Conservation (phyloP, 1,284 basidiomycete species). For the Cutaneotrichosporon arboriforme region DNA sequence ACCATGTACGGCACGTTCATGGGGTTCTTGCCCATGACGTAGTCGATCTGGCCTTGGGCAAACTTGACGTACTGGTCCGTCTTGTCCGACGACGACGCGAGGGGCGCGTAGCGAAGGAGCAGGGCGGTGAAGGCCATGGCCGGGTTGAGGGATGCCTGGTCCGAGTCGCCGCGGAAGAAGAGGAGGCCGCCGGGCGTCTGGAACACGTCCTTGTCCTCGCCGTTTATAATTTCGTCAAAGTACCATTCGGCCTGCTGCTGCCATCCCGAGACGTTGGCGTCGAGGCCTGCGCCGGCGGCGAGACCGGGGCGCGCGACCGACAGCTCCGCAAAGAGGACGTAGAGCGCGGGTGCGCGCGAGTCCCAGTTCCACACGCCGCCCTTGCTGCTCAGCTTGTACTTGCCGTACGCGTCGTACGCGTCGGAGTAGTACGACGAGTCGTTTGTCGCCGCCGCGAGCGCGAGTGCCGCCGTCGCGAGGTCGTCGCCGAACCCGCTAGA, state of each 20-base stretch:
- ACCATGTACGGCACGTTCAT: constrained; percentile 62
- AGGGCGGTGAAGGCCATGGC: constrained; percentile 80
- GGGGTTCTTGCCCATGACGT: constrained; percentile 76
- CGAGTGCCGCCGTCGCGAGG: constrained; percentile 61
- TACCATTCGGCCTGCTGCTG: constrained; percentile 65
- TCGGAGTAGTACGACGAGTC: constrained; percentile 59
- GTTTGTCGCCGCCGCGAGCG: constrained; percentile 67
- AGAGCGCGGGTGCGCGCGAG: constrained; percentile 66
- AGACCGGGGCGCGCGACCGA: constrained; percentile 53
- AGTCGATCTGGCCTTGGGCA: constrained; percentile 60
- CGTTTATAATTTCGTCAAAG: constrained; percentile 63
- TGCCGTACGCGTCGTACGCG: constrained; percentile 60
- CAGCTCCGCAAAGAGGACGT: constrained; percentile 60
- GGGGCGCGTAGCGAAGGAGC: constrained; percentile 65
- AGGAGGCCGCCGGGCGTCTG: constrained; percentile 68
- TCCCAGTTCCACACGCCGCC: constrained; percentile 83
- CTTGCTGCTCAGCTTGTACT: constrained; percentile 56
- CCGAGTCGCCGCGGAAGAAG: constrained; percentile 73
- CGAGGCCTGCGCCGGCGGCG: constrained; percentile 53
- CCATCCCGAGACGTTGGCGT: constrained; percentile 61
- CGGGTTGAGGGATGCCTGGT: constrained; percentile 72
- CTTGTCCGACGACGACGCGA: constrained; percentile 62
- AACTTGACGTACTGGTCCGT: constrained; percentile 52
- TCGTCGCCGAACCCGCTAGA: constrained; percentile 58
- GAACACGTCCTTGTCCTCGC: constrained; percentile 55